Percentiles rank a stretch among this genome's conserved stretches.
These are phyloP conservation scores for Neofusicoccum laricinum DNA, from an alignment of 2,329 filamentous ascomycete genomes.

Conservation along the genomic window DNA sequence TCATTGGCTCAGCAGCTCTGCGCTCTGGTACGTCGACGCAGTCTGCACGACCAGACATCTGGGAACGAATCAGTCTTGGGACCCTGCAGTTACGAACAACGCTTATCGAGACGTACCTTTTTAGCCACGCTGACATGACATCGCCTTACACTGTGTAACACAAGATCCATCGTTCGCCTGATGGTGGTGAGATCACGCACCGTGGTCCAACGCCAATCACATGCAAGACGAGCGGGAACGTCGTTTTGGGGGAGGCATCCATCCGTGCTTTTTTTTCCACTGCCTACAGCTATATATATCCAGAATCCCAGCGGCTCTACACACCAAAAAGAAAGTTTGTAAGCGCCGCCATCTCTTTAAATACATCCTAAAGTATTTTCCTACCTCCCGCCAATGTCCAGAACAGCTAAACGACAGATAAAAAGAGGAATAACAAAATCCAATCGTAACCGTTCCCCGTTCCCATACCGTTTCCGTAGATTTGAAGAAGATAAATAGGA, in stretches of 20 bases:
- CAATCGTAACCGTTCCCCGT: slow-evolving; percentile 6
- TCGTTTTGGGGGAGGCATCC: neutral
- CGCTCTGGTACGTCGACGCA: neutral
- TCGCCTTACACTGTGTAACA: neutral
- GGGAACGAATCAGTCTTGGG: slow-evolving; percentile 3
- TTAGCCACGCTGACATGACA: neutral
- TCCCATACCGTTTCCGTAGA: neutral
- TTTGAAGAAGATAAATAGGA: slow-evolving; percentile 6
- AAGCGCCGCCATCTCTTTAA: neutral
- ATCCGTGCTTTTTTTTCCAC: slow-evolving; percentile 1
- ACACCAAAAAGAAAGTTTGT: neutral
- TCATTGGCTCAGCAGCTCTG: neutral
- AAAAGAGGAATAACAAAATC: neutral
- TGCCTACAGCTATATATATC: slow-evolving; percentile 11
- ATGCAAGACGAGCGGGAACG: neutral
- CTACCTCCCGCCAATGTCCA: slow-evolving; percentile 4
- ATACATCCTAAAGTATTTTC: neutral
- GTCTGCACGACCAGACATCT: neutral
- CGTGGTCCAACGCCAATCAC: neutral
- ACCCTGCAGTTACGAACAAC: neutral
- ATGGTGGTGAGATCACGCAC: neutral
- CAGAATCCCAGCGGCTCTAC: neutral
- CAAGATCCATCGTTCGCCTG: neutral
- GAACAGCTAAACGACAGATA: neutral
- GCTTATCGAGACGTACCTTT: slow-evolving; percentile 3